Base-by-base conservation (phyloP, 2,329 filamentous ascomycete species). In the Sclerotiophoma versabilis region DNA sequence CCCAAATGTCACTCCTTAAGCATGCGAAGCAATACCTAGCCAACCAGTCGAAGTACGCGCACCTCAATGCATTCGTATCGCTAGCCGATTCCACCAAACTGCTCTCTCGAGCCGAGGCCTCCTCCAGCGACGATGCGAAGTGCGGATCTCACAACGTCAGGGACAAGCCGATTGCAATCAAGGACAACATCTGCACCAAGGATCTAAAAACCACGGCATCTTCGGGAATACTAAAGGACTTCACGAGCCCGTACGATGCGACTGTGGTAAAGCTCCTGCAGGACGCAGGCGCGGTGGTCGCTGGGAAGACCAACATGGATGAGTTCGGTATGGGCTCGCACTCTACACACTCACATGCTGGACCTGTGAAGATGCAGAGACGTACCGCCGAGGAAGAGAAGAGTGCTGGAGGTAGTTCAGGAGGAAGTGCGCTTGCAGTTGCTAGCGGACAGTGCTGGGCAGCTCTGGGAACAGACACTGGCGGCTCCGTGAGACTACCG, bases 321-420 rank as follows among this genome's bases (percentile, higher is more conserved):
- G 95, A 96, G 72, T 96, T 96, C 72, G 92, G 93, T 23, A 96
- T 96, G 93, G 92, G 92, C 2, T 96, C 92, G 8, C 88, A 96
- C 70, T 89, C 87, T 1, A 83, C 81, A 17, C 78, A 88, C 66
- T 92, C 91, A 0, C 76, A 81, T 49, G 86, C 87, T 64, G 90
- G 90, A 1, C 72, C 84, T 1, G 89, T 93, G 4, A 63, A 51
- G 43, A 57, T 70, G 51, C 52, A 58, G 22, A 59, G 78, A 73
- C 46, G 87, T 83, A 57, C 79, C 76, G 7, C 74, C 79, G 50
- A 49, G 14, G 46, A 77, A 69, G 42, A 68, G 48, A 54, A 65
- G 36, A 71, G 70, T 38, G 77, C 53, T 20, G 73, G 77, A 26
- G 69, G 71, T 12, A 97, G 93, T 73, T 98, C 93, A 3, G 95